Evolutionary conservation across 2,329 filamentous ascomycete genomes (phyloP), one percentile per base, ranked within the genome.

Genomic region (Pezicula carpinea): DNA sequence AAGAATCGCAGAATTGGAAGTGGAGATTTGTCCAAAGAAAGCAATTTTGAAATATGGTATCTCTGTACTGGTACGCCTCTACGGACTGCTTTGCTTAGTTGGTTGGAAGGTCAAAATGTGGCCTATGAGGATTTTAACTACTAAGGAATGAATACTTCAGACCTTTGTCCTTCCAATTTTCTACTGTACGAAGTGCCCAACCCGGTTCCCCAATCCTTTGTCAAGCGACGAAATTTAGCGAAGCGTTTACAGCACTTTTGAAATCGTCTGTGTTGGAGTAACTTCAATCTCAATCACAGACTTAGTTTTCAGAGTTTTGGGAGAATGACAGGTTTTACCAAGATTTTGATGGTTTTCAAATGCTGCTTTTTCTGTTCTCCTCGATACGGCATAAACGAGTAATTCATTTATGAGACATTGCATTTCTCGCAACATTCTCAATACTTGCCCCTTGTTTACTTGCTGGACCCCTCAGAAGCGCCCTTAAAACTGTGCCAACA

Each of bases 51-150:
- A 10, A 72, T 63, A 38, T 85, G 78, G 74, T 85, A 82, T 65
- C 51, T 85, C 5, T 85, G 82, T 61, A 76, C 78, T 0, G 73
- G 75, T 0, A 66, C 69, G 17, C 53, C 54, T 8, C 63, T 85
- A 56, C 70, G 76, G 47, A 72, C 70, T 43, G 58, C 67, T 15
- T 55, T 83, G 15, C 45, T 73, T 46, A 56, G 60, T 7, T 80
- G 77, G 76, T 52, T 79, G 42, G 53, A 63, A 14, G 73, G 69
- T 5, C 66, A 68, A 49, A 64, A 68, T 17, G 64, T 76, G 3
- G 39, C 70, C 5, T 76, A 71, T 58, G 76, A 79, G 50, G 72
- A 75, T 51, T 79, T 79, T 54, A 72, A 59, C 47, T 64, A 63
- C 46, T 62, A 47, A 48, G 21, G 8, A 35, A 15, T 15, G 10